These are phyloP conservation scores for Epichloe gansuensis DNA, from an alignment of 2,329 filamentous ascomycete species.

Conservation along the genomic window DNA sequence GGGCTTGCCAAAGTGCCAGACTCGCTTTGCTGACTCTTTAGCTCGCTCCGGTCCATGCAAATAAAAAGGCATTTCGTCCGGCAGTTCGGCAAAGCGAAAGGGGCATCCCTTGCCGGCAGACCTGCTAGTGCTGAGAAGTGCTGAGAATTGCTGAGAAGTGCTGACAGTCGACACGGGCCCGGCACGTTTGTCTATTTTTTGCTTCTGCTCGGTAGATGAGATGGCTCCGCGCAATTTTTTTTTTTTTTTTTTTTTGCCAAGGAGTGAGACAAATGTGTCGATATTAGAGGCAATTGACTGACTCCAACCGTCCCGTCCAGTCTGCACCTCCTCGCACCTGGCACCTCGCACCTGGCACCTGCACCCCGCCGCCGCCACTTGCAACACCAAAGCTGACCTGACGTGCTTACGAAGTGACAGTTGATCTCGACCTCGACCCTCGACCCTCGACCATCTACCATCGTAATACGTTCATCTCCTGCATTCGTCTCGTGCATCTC, in stretches of 20 bases:
- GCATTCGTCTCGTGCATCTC: not conserved
- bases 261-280: not conserved
- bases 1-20: no score
- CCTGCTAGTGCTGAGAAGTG: not conserved
- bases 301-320: no score
- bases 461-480: not conserved
- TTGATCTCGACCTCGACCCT: not conserved
- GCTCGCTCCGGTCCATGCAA: not conserved
- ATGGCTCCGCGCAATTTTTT: not conserved
- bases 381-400: not conserved
- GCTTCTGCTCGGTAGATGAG: not conserved
- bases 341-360: not conserved
- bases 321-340: not conserved
- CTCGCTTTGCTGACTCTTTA: not conserved
- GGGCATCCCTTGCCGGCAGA: not conserved
- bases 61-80: not conserved
- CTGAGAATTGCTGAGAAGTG: no score
- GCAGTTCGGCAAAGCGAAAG: not conserved
- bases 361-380: not conserved
- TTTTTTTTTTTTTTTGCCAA: not conserved
- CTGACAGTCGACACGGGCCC: not conserved
- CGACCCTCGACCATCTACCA: not conserved
- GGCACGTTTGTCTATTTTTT: not conserved
- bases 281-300: no score
- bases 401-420: not conserved